Evolutionary conservation across 352 stramenopile species (phyloP), one percentile per base, ranked within the genome.

Genomic region (Pythium folliculosum): DNA sequence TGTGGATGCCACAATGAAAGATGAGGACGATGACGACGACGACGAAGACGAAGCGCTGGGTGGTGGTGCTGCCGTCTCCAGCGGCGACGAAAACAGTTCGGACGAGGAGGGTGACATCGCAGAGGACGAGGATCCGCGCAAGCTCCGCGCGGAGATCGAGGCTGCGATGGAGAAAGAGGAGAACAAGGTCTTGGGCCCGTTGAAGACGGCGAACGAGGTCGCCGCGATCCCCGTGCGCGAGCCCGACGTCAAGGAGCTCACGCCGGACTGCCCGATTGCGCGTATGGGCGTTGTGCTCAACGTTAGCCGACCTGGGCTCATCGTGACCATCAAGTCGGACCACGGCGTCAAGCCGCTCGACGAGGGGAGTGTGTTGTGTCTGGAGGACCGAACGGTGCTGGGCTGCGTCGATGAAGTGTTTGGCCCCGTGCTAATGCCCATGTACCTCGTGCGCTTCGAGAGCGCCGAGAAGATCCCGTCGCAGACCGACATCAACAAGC

Each of bases 361-460:
- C 51, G 87, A 95, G 76, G 87, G 83, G 54, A 94, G 84, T 35
- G 84, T 95, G 53, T 62, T 95, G 56, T 95, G 87, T 69, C 76
- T 95, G 5, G 76, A 88, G 55, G 81, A 94, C 58, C 85, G 84
- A 43, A 88, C 80, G 0, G 80, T 95, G 37, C 57, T 95, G 17
- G 87, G 87, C 16, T 94, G 85, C 49, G 80, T 96, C 19, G 86
- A 96, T 62, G 88, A 96, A 64, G 70, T 96, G 1, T 96, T 96
- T 69, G 88, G 88, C 6, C 88, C 86, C 3, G 84, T 96, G 55
- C 65, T 90, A 35, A 89, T 93, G 86, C 88, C 88, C 10, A 89
- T 96, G 80, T 96, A 96, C 63, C 70, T 94, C n/a, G 73, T 96
- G 43, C 88, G 88, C 16, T 96, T 92, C 65, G 78, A 89, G 40